Conservation (phyloP, 2,329 filamentous ascomycete genomes). For the Cercospora janseana region DNA sequence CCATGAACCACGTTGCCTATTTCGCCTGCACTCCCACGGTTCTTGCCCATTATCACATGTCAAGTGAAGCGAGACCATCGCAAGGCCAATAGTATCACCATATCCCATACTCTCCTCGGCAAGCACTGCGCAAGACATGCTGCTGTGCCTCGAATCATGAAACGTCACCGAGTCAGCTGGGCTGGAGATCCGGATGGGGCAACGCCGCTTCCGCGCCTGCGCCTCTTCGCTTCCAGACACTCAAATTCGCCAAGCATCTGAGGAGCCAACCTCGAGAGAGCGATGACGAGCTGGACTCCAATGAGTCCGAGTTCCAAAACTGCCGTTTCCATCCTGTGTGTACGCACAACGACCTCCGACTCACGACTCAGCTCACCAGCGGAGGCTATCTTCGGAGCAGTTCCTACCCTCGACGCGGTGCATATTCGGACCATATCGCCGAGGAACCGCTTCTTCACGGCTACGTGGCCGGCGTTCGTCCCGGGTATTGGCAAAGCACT, state of each 20-base stretch:
- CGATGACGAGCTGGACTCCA: too few species aligned
- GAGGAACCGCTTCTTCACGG: too few species aligned
- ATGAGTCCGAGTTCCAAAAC: too few species aligned
- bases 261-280: too few species aligned
- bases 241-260: neutral
- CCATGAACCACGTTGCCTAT: neutral
- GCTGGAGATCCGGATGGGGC: slow-evolving; percentile 1
- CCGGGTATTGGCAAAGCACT: too few species aligned
- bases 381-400: too few species aligned
- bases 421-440: too few species aligned
- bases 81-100: slow-evolving; percentile 2
- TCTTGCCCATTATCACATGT: neutral
- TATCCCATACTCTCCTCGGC: neutral
- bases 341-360: too few species aligned
- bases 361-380: too few species aligned
- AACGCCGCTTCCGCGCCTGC: neutral
- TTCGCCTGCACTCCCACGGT: neutral
- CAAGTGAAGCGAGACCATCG: neutral
- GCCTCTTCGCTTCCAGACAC: neutral
- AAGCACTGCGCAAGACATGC: slow-evolving; percentile 5
- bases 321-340: too few species aligned
- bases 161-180: slow-evolving; percentile 7
- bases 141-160: neutral
- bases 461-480: too few species aligned
- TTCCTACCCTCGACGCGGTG: too few species aligned